Evolutionary conservation across 225 moss, liverwort and hornwort species (phyloP).

Genomic region (Thuidium tamariscinum): DNA sequence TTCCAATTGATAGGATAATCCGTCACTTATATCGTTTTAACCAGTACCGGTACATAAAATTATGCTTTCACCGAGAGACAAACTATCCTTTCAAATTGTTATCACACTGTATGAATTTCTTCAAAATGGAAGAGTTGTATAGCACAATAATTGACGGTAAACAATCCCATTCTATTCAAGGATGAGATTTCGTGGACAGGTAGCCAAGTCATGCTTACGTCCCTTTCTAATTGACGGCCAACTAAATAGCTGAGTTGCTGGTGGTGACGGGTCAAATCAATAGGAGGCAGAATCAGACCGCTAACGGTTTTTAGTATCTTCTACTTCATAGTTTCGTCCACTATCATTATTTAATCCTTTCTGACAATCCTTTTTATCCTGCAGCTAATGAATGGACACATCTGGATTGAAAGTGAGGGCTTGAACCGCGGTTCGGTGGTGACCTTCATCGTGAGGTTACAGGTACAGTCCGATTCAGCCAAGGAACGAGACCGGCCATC

Average conservation of each 20-base stretch:
- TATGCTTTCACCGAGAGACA: not conserved
- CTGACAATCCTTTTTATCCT: not conserved
- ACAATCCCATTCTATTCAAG: not conserved
- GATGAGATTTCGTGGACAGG: not conserved
- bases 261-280: not conserved
- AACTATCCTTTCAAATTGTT: not conserved
- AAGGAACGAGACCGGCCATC: slow-evolving; percentile 26
- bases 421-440: slow-evolving; percentile 32
- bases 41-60: not conserved
- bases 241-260: not conserved
- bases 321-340: not conserved
- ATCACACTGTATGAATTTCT: not conserved
- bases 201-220: not conserved
- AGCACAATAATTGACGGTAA: not conserved
- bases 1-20: not conserved
- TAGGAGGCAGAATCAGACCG: not conserved
- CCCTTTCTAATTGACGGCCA: not conserved
- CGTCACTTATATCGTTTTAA: not conserved
- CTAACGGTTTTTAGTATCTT: not conserved
- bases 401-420: slow-evolving; percentile 61
- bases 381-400: slow-evolving; percentile 62
- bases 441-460: slow-evolving; percentile 44
- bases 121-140: not conserved
- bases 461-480: slow-evolving; percentile 30
- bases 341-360: not conserved